phyloP scores from a whole-genome alignment of 1,284 basidiomycete species.

The Melampsora americana region DNA sequence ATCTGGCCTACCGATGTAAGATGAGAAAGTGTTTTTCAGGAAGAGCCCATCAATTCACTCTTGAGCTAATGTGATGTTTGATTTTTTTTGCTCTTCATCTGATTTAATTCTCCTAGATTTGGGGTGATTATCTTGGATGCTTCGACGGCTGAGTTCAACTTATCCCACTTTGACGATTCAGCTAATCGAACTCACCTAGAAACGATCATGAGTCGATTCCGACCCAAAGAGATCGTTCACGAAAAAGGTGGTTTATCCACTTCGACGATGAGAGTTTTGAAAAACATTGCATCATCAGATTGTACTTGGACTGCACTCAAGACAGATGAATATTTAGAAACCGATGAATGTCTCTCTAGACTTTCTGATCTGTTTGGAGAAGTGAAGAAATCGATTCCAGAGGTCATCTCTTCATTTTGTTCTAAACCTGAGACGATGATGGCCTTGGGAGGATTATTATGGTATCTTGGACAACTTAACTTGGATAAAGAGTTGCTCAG shows the following conservation, averaged over 20 bases:
- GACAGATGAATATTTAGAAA: conserved; percentile 74
- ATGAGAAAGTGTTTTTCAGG: conserved; percentile 41
- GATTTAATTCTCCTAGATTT: conserved; percentile 62
- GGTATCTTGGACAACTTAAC: conserved; percentile 84
- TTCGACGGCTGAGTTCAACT: conserved; percentile 89
- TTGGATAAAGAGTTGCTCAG: conserved; percentile 82
- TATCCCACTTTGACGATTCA: conserved; percentile 88
- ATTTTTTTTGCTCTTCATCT: conserved; percentile 44
- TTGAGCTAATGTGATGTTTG: background rate
- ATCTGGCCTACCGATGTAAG: conserved; percentile 49
- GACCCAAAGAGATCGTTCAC: conserved; percentile 88
- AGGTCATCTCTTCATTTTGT: conserved; percentile 70
- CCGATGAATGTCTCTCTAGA: conserved; percentile 68
- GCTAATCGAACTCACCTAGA: conserved; percentile 86
- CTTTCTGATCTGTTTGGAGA: conserved; percentile 63
- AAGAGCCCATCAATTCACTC: background rate
- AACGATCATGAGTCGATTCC: conserved; percentile 84
- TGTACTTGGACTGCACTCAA: conserved; percentile 81
- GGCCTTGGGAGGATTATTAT: conserved; percentile 82
- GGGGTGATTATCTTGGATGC: conserved; percentile 94
- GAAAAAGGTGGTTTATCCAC: conserved; percentile 66
- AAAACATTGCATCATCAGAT: conserved; percentile 47
- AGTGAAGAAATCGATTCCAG: conserved; percentile 61
- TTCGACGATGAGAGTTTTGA: conserved; percentile 49
- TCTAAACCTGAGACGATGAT: conserved; percentile 68